Base-by-base conservation (phyloP, 805 yeast species). In the Hanseniaspora taiwanica region DNA sequence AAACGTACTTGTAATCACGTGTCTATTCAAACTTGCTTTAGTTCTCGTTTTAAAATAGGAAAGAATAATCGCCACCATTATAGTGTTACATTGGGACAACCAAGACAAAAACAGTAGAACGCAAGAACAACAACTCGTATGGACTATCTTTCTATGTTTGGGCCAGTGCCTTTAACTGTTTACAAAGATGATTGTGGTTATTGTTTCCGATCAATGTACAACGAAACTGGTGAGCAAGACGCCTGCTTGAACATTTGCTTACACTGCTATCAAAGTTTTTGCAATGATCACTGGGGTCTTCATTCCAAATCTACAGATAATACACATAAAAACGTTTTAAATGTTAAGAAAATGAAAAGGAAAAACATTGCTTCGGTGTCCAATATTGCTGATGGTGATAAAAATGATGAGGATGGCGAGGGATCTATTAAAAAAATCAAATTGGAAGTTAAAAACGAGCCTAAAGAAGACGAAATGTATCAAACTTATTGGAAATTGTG, bases 171-270 rank as follows among this genome's bases (percentile, higher is more conserved):
- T 3, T 45, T 59, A 19, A 63, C 68, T 2, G 74, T 87, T 14
- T 78, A 75, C 52, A 87, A 84, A 54, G 96, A 89, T 62, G 96
- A 86, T 48, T 87, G 96, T 55, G 81, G 81, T 63, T 89, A 73
- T 60, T 80, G 87, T 40, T 89, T 81, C 53, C 89, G 78, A 45
- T 75, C 83, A 0, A 72, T 83, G 3, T 60, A 63, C 39, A 72
- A 70, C 37, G 46, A 49, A 1, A 36, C 18, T 17, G 23, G 25
- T 31, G 47, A 29, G 69, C 63, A 39, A 61, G 68, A 39, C 60
- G 34, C 27, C 6, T 61, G 9, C 40, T 56, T 89, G 14, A 87
- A 81, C 51, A 72, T 87, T 12, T 87, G 96, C 46, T 62, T 91
- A 38, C 49, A 62, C 2, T 79, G 94, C 48, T 83, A 71, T 57